Evolutionary conservation across 2,329 filamentous ascomycete genomes (phyloP).

Genomic region (Ceratocystis eucalypticola): DNA sequence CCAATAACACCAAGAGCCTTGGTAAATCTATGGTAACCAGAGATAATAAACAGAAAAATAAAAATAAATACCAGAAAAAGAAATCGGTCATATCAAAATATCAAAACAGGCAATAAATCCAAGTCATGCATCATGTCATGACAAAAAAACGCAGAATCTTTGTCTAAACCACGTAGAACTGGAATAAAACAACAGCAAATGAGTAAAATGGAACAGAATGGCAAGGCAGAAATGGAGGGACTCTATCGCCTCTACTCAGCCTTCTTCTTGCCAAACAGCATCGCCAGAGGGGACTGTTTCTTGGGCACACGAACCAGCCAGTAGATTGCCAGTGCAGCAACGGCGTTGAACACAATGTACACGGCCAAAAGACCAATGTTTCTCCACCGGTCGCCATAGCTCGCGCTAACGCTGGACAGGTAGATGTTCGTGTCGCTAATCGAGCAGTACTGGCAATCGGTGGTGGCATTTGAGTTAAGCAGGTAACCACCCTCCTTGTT

Average conservation of each 20-base stretch:
- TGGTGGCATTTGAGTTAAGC: slow-evolving; percentile 33
- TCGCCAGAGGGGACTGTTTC: slow-evolving; percentile 22
- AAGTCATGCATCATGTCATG: not conserved
- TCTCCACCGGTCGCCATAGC: slow-evolving; percentile 49
- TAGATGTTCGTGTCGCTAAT: slow-evolving; percentile 40
- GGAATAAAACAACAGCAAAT: not conserved
- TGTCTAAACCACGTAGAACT: not conserved
- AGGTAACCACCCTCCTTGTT: slow-evolving; percentile 39
- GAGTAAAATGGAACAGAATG: not conserved
- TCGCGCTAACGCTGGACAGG: slow-evolving; percentile 34
- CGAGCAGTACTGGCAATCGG: slow-evolving; percentile 43
- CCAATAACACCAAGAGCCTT: slow-evolving; percentile 7
- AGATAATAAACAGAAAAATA: slow-evolving; percentile 10
- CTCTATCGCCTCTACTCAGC: slow-evolving; percentile 21
- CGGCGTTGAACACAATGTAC: slow-evolving; percentile 46
- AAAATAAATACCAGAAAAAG: slow-evolving; percentile 4
- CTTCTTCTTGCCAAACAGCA: slow-evolving; percentile 26
- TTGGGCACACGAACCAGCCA: slow-evolving; percentile 40
- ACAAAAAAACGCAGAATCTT: not conserved
- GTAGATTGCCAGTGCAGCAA: slow-evolving; percentile 41
- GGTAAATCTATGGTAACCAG: slow-evolving; percentile 5
- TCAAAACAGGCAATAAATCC: slow-evolving; percentile 3
- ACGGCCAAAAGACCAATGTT: slow-evolving; percentile 53
- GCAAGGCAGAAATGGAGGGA: not conserved
- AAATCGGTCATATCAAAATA: slow-evolving; percentile 14